phyloP scores from a whole-genome alignment of 2,329 filamentous ascomycete genomes.

The Periconia sp. region DNA sequence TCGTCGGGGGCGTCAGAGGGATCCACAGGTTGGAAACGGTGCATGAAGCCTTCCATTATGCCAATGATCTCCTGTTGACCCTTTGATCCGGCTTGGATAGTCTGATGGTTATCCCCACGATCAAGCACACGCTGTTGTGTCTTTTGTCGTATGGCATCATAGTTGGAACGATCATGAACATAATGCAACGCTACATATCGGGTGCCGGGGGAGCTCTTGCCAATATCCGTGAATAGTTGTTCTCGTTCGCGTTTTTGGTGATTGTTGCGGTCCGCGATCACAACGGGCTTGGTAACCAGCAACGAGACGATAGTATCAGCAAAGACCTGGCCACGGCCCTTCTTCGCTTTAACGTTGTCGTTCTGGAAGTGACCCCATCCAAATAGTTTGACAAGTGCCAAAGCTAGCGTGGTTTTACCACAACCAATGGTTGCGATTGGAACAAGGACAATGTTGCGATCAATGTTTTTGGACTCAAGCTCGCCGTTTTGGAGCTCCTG shows the following conservation, averaged over 20 bases:
- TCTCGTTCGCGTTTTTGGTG: conserved; percentile 83
- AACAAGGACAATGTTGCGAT: conserved; percentile 74
- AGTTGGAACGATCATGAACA: conserved; percentile 69
- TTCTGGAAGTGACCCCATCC: conserved; percentile 94
- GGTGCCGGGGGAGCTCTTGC: conserved; percentile 61
- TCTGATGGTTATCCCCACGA: conserved; percentile 96
- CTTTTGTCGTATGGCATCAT: conserved; percentile 71
- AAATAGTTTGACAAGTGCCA: conserved; percentile 81
- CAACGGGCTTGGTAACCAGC: conserved; percentile 67
- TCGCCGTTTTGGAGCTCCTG: conserved; percentile 64
- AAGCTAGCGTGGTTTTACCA: conserved; percentile 90
- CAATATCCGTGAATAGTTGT: conserved; percentile 81
- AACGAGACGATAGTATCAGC: conserved; percentile 68
- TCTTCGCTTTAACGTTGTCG: conserved; percentile 85
- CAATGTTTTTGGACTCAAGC: conserved; percentile 57
- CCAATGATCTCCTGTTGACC: conserved; percentile 72
- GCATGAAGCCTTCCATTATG: conserved; percentile 94
- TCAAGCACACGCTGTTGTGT: conserved; percentile 78
- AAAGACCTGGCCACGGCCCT: conserved; percentile 74
- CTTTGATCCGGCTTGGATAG: conserved; percentile 82
- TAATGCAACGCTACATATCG: conserved; percentile 86
- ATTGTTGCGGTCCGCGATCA: conserved; percentile 93
- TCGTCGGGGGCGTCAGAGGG: conserved; percentile 70
- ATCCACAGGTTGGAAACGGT: conserved; percentile 79
- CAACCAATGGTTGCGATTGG: conserved; percentile 94